Conservation (phyloP, 441 rosid genomes). For the Raphanus hybrid region DNA sequence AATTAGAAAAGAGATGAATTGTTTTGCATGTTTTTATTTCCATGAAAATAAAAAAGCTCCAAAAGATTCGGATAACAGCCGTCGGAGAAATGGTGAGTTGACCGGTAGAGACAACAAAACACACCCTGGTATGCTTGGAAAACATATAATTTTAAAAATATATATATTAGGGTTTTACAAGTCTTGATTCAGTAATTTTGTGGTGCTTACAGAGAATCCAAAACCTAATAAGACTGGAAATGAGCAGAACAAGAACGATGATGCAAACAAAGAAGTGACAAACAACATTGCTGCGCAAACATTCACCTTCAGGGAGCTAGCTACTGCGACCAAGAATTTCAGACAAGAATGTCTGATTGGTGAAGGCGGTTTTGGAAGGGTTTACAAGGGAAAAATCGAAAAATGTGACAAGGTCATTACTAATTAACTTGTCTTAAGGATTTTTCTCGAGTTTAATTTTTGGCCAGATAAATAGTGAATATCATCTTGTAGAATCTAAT, state of each 20-base stretch:
- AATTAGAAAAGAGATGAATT: constrained; percentile 56
- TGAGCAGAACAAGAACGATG: constrained; percentile 40
- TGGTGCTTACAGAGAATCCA: constrained; percentile 37
- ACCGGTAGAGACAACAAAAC: constrained; percentile 32
- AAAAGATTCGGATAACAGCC: constrained; percentile 35
- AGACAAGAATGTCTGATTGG: constrained; percentile 84
- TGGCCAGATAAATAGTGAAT: too few species aligned
- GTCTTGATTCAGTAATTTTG: neutral
- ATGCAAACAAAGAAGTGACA: constrained; percentile 39
- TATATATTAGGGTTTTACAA: constrained; percentile 24
- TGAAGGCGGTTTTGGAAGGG: constrained; percentile 96
- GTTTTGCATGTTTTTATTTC: constrained; percentile 73
- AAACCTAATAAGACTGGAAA: constrained; percentile 34
- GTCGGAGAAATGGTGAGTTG: constrained; percentile 40
- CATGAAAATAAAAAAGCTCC: constrained; percentile 50
- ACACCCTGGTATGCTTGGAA: constrained; percentile 41
- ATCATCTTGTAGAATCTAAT: too few species aligned
- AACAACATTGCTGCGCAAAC: constrained; percentile 69
- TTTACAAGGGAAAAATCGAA: constrained; percentile 80
- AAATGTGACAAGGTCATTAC: constrained; percentile 61
- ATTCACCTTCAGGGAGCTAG: constrained; percentile 82
- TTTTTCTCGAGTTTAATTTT: too few species aligned
- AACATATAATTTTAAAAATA: neutral
- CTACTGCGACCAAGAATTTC: constrained; percentile 85
- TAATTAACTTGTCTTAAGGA: neutral